Percentiles rank a stretch among this genome's conserved stretches.
Evolutionary conservation across 345 rosid genomes (phyloP).

Genomic region (Gossypium stocksii): DNA sequence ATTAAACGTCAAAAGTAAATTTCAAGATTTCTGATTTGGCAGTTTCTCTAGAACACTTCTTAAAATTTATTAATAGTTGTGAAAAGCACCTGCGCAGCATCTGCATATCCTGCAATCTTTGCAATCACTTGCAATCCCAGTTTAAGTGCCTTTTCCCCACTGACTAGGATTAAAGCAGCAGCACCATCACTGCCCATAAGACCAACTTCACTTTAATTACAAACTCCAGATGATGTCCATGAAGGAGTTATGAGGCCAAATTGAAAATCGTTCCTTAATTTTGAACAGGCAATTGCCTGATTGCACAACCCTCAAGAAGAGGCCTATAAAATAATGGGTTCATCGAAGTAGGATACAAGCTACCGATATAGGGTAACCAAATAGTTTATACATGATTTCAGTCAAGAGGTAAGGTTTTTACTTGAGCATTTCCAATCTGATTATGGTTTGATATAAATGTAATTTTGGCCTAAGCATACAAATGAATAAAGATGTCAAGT

Average conservation of each 20-base stretch:
- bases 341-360: background rate
- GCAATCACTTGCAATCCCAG: slow-evolving; percentile 84
- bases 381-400: background rate
- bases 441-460: background rate
- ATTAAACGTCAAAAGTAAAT: slow-evolving; percentile 9
- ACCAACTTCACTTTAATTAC: slow-evolving; percentile 14
- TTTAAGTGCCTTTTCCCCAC: slow-evolving; percentile 72
- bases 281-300: background rate
- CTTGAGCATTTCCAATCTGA: background rate
- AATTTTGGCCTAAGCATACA: background rate
- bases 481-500: background rate
- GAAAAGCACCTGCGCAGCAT: slow-evolving; percentile 86
- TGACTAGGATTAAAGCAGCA: slow-evolving; percentile 88
- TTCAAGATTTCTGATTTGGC: background rate
- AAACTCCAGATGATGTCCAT: slow-evolving; percentile 8
- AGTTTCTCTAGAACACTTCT: background rate
- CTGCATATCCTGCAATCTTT: slow-evolving; percentile 78
- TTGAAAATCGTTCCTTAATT: background rate
- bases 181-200: slow-evolving; percentile 79
- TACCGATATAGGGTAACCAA: background rate
- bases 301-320: background rate
- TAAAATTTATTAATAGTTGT: background rate
- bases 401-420: background rate
- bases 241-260: background rate
- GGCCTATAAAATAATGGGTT: background rate